Evolutionary conservation across 2,329 filamentous ascomycete species (phyloP), one percentile per base, ranked within the genome.

Genomic region (Scleromitrula shiraiana): DNA sequence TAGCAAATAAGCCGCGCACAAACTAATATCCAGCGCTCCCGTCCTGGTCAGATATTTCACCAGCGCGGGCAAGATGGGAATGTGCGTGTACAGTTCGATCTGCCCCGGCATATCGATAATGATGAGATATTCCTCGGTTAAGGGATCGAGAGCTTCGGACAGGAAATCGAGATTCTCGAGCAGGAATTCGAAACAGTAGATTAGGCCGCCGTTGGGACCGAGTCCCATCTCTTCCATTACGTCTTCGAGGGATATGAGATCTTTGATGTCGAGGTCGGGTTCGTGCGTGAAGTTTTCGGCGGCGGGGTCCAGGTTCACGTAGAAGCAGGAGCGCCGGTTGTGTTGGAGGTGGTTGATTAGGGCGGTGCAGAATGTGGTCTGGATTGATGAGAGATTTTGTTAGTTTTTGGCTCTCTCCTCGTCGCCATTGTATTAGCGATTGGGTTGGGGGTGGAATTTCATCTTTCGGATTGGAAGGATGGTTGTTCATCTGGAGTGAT

Each of bases 21-120:
- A 80, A 60, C 85, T 88, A 64, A 97, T 85, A 67, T 95, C 91
- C 56, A 97, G 75, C 17, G 83, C 78, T 7, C 90, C 90, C 9
- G 81, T 74, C 53, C 85, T 80, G 35, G 84, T 88, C 43, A 97
- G 76, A 64, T 88, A 88, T 61, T 83, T 84, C 56, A 91, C 82
- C 40, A 98, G 78, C 17, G 82, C 79, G 1, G 93, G 93, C 26
- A 98, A 73, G 56, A 98, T 85, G 32, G 93, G 93, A 27, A 97
- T 86, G 65, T 98, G 93, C 2, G 91, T 97, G 70, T 97, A 98
- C 12, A 98, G 80, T 70, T 98, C 93, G 67, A 98, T 97, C 71
- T 98, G 93, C 49, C 93, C 93, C 0, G 93, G 93, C 86, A 97
- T 96, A 69, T 98, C 93, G 70, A 98, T 89, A 54, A 98, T 86